These are phyloP conservation scores for Diospyros kaki DNA, from an alignment of 148 eudicot genomes.

Conservation along the genomic window DNA sequence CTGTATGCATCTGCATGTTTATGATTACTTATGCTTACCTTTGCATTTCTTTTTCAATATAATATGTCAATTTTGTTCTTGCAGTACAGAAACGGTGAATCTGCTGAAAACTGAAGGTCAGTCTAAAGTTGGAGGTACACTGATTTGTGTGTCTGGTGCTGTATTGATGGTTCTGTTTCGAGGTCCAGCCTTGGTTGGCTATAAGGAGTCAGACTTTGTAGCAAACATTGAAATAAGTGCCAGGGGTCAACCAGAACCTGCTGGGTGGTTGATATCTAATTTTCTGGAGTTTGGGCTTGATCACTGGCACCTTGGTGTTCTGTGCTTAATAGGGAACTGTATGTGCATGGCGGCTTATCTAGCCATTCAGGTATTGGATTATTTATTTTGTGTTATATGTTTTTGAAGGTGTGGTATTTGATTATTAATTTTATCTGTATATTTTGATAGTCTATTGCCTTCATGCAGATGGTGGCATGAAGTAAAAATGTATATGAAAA, in stretches of 20 bases:
- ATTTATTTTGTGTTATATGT: neutral
- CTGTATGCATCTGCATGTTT: neutral
- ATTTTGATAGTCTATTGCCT: neutral
- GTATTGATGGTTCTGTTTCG: constrained; percentile 77
- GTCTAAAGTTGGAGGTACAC: constrained; percentile 76
- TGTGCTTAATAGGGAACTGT: constrained; percentile 91
- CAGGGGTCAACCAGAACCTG: constrained; percentile 78
- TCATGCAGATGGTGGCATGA: neutral
- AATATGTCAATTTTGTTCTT: constrained; percentile 34
- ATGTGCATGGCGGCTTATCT: constrained; percentile 92
- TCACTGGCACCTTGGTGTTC: constrained; percentile 74
- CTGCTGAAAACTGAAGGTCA: constrained; percentile 70
- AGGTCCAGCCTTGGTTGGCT: constrained; percentile 75
- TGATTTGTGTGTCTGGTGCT: constrained; percentile 86
- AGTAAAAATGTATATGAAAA: neutral
- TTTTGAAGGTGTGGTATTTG: neutral
- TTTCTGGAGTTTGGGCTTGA: constrained; percentile 60
- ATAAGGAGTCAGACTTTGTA: constrained; percentile 37
- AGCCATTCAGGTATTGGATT: constrained; percentile 71
- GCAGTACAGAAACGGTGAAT: constrained; percentile 97
- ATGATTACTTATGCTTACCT: neutral
- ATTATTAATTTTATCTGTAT: neutral
- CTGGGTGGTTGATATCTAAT: constrained; percentile 63
- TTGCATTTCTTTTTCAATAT: constrained; percentile 12
- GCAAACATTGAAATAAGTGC: constrained; percentile 51